Percentiles rank a stretch among this genome's conserved stretches.
Evolutionary conservation across 1,284 basidiomycete species (phyloP).

Genomic region (Marasmius oreades): DNA sequence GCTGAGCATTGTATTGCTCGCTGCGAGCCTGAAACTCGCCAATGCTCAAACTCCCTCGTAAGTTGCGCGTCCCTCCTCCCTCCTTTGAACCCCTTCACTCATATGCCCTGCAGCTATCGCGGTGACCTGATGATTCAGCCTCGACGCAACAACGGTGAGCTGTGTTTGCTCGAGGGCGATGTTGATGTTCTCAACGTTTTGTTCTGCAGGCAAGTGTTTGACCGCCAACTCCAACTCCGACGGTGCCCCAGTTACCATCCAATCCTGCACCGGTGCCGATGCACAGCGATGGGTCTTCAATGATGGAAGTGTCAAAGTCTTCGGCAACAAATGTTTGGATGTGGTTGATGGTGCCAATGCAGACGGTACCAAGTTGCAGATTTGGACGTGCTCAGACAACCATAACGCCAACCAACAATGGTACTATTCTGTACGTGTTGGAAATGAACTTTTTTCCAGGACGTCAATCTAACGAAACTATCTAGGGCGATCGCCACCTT

Average conservation of each 20-base stretch:
- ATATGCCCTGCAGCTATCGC: conserved; percentile 4
- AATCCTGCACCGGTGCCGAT: conserved; percentile 25
- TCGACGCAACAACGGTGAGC: conserved; percentile 15
- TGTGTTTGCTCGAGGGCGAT: neutral
- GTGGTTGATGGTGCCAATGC: conserved; percentile 22
- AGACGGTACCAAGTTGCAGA: conserved; percentile 28
- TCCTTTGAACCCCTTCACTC: neutral
- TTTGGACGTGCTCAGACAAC: conserved; percentile 24
- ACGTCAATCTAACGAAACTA: neutral
- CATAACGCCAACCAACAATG: conserved; percentile 24
- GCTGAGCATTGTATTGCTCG: conserved; percentile 2
- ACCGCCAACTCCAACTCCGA: conserved; percentile 27
- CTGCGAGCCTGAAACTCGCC: conserved; percentile 2
- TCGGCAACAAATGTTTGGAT: conserved; percentile 27
- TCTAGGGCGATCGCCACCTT: conserved; percentile 20
- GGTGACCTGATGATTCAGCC: conserved; percentile 20
- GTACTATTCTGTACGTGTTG: conserved; percentile 18
- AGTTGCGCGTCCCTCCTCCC: neutral
- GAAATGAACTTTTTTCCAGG: neutral
- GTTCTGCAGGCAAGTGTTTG: conserved; percentile 22
- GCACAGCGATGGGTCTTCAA: conserved; percentile 24
- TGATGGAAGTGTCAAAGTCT: conserved; percentile 21
- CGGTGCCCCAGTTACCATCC: conserved; percentile 26
- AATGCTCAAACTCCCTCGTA: conserved; percentile 10
- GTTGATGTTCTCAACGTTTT: neutral